Evolutionary conservation across 2,329 filamentous ascomycete genomes (phyloP), one percentile per base, ranked within the genome.

Genomic region (Cryoendolithus antarcticus): DNA sequence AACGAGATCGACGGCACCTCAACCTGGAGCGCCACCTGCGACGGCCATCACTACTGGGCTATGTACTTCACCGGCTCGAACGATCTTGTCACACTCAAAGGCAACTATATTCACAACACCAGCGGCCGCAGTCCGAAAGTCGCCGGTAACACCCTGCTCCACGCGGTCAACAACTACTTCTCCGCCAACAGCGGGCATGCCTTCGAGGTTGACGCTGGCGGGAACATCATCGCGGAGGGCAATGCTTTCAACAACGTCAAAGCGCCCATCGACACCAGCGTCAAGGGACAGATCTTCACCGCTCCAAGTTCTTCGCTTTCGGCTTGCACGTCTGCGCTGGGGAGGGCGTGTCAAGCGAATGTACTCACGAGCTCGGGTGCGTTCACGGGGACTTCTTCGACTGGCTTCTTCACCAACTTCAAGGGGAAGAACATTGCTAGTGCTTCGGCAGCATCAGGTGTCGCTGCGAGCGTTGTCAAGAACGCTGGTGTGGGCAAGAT

Each of bases 91-190:
- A 76, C 72, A 48, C 49, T 75, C 52, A 70, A 72, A 62, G 63
- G 64, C 47, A 76, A 76, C 65, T 74, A 74, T 60, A 60, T 76
- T 50, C 68, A 74, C 64, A 64, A 72, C 56, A 67, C 65, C 37
- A 66, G 62, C 8, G 72, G 72, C 37, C 70, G 72, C 38, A 58
- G 60, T 19, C 72, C 71, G 49, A 74, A 75, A 61, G 61, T 75
- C 19, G 59, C 56, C 40, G 62, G 62, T n/a, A 70, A 71, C 53
- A 72, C 71, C 44, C 66, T 72, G 32, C 59, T 75, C 37, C 72
- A 75, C 56, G 68, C 68, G 32, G 69, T 73, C 54, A 75, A 74
- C 68, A 75, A 75, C 64, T 72, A 69, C 65, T 74, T 28, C 58
- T 63, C 70, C 53, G 62, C 66, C 51, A 68, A 66, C 54, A 50